A percentile compares a stretch with the other conserved stretches of the same genome.
phyloP scores from a whole-genome alignment of 1,139 yeast species.

The Candida labiduridarum region DNA sequence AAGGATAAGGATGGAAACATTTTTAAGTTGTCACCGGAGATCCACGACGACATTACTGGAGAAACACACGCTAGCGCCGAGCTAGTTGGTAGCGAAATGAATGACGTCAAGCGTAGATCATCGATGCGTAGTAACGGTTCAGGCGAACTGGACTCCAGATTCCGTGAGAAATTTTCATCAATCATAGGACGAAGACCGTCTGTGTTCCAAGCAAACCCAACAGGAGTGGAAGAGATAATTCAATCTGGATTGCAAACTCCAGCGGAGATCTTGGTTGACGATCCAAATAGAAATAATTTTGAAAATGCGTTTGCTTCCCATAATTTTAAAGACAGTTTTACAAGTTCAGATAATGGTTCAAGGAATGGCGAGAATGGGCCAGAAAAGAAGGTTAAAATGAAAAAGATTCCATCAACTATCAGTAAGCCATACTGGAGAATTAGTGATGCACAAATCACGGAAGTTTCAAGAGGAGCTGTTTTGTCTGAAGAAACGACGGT shows the following conservation, averaged over 20 bases:
- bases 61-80: constrained; percentile 14
- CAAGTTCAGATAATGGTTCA: neutral
- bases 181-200: constrained; percentile 52
- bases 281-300: constrained; percentile 30
- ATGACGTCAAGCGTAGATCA: constrained; percentile 4
- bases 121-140: constrained; percentile 10
- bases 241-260: constrained; percentile 48
- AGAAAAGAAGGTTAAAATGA: constrained; percentile 37
- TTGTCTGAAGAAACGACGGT: constrained; percentile 72
- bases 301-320: constrained; percentile 17
- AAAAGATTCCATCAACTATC: constrained; percentile 53
- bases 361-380: constrained; percentile 2
- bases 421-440: constrained; percentile 84
- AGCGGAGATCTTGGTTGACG: constrained; percentile 44
- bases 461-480: constrained; percentile 61
- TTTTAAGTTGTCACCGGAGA: constrained; percentile 51
- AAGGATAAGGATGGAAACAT: constrained; percentile 51
- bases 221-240: constrained; percentile 42
- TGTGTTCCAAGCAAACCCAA: constrained; percentile 38
- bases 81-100: neutral
- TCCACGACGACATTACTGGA: constrained; percentile 31
- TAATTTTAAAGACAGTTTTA: constrained; percentile 5
- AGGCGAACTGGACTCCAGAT: constrained; percentile 21
- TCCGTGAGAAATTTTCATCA: constrained; percentile 40
- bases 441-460: constrained; percentile 73